Conservation (phyloP, 2,329 filamentous ascomycete genomes). For the Penicillium sp. region DNA sequence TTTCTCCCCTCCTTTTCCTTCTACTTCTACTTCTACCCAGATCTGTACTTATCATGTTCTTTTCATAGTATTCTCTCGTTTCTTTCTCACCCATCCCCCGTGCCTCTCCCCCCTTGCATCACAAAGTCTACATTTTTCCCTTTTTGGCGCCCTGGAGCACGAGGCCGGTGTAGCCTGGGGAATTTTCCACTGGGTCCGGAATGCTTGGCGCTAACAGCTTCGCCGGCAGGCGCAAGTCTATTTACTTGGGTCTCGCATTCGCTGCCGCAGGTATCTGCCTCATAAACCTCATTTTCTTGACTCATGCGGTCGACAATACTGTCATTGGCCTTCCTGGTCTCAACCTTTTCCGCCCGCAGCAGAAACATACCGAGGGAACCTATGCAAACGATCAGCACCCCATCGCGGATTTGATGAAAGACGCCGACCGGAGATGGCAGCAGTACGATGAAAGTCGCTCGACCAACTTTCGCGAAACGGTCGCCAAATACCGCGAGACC, state of each 20-base stretch:
- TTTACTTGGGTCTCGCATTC: conserved; percentile 13
- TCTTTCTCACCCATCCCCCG: neutral
- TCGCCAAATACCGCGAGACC: conserved; percentile 34
- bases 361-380: conserved; percentile 4
- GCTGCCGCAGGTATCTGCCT: conserved; percentile 9
- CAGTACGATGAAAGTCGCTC: conserved; percentile 31
- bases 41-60: neutral
- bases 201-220: conserved; percentile 14
- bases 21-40: neutral
- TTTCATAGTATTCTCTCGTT: neutral
- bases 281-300: conserved; percentile 13
- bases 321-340: conserved; percentile 7
- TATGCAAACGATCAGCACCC: conserved; percentile 25
- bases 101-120: neutral
- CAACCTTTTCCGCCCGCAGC: neutral
- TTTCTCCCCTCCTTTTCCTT: neutral
- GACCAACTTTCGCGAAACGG: conserved; percentile 36
- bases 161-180: neutral
- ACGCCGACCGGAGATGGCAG: conserved; percentile 33
- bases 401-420: conserved; percentile 31
- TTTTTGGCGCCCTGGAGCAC: conserved; percentile 1
- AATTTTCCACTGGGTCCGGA: neutral
- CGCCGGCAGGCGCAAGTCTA: conserved; percentile 10
- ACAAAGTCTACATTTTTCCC: neutral
- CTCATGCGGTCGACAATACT: conserved; percentile 5